A percentile compares a stretch with the other conserved stretches of the same genome.
Evolutionary conservation across 192 early-diverging fungal genomes (phyloP).

Genomic region (Coemansia sp.): DNA sequence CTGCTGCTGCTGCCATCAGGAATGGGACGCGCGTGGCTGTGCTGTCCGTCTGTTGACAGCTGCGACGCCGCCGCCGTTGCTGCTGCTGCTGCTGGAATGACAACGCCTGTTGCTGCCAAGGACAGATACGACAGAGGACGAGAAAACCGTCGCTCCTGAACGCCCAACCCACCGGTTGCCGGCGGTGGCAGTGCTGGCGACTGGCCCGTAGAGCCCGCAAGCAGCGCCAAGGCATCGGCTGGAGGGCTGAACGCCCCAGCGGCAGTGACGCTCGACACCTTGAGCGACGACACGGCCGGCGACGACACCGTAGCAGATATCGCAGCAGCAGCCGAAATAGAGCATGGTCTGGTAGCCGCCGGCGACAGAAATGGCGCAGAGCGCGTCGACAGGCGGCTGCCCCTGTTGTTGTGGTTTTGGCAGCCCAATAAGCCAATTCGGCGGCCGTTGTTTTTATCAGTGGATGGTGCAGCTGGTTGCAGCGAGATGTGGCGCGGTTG

Average conservation of each 20-base stretch:
- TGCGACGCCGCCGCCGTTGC: too few relatives aligned
- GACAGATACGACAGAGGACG: slow-evolving; percentile 6
- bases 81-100: background rate
- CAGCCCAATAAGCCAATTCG: background rate
- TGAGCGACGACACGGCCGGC: slow-evolving; percentile 1
- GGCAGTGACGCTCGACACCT: slow-evolving; percentile 15
- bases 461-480: background rate
- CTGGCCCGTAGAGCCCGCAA: background rate
- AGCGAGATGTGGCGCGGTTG: slow-evolving; percentile 6
- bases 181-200: background rate
- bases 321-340: background rate
- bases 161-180: background rate
- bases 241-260: slow-evolving; percentile 15
- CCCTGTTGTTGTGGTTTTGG: slow-evolving; percentile 1
- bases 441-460: too few relatives aligned
- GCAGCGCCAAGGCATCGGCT: slow-evolving; percentile 1
- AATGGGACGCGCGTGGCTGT: slow-evolving; percentile 7
- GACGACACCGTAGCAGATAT: background rate
- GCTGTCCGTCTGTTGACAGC: background rate
- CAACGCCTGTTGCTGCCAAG: background rate
- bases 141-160: background rate
- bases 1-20: too few relatives aligned
- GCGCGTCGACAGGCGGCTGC: background rate
- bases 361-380: background rate
- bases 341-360: background rate